Evolutionary conservation across 2,329 filamentous ascomycete species (phyloP).

Genomic region (Cytospora chrysosperma): DNA sequence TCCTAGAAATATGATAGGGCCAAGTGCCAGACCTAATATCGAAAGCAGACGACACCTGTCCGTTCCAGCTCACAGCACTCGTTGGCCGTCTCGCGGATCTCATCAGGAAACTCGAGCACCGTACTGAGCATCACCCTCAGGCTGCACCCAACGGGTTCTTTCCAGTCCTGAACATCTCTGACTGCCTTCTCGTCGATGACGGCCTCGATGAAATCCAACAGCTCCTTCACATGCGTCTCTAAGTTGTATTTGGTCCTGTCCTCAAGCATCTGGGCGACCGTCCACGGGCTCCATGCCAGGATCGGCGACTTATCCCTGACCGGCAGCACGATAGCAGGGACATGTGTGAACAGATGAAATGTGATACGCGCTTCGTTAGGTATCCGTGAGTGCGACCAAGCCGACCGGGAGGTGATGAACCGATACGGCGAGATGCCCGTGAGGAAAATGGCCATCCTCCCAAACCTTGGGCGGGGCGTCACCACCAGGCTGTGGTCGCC

Average conservation of each 20-base stretch:
- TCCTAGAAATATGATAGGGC: not conserved
- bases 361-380: slow-evolving; percentile 25
- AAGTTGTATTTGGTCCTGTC: slow-evolving; percentile 18
- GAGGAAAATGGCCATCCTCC: slow-evolving; percentile 24
- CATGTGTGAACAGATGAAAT: slow-evolving; percentile 27
- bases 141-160: slow-evolving; percentile 12
- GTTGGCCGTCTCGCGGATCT: slow-evolving; percentile 22
- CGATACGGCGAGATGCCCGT: slow-evolving; percentile 27
- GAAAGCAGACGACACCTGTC: slow-evolving; percentile 24
- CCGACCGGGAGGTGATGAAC: slow-evolving; percentile 22
- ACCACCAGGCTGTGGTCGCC: slow-evolving; percentile 10
- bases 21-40: slow-evolving; percentile 16
- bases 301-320: slow-evolving; percentile 24
- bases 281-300: slow-evolving; percentile 27
- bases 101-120: slow-evolving; percentile 22
- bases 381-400: slow-evolving; percentile 27
- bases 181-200: slow-evolving; percentile 22
- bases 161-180: slow-evolving; percentile 19
- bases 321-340: slow-evolving; percentile 26
- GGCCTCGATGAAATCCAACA: slow-evolving; percentile 22
- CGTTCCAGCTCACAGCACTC: slow-evolving; percentile 25
- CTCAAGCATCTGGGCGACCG: slow-evolving; percentile 25
- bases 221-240: slow-evolving; percentile 17
- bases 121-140: slow-evolving; percentile 22
- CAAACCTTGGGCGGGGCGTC: slow-evolving; percentile 20